Percentiles rank a stretch among this genome's conserved stretches.
Conservation (phyloP, 1,284 basidiomycete species). For the Ganoderma boninense region DNA sequence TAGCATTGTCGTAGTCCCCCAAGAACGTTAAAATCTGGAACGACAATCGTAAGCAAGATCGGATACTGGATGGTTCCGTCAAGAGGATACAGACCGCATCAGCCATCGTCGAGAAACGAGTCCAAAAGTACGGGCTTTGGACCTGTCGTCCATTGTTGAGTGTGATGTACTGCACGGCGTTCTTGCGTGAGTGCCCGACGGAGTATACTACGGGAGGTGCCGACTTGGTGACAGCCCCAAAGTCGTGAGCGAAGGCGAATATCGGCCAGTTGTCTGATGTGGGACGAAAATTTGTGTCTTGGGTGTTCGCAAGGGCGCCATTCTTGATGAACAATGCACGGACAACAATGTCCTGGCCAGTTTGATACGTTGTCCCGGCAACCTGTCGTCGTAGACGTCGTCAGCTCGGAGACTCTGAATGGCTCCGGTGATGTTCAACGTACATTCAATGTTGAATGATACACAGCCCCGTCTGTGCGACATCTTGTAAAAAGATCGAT, state of each 20-base stretch:
- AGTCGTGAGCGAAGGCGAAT: slow-evolving; percentile 65
- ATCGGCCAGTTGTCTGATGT: slow-evolving; percentile 66
- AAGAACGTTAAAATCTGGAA: slow-evolving; percentile 64
- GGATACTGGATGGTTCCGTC: background rate
- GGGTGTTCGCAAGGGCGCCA: slow-evolving; percentile 24
- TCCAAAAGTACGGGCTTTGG: slow-evolving; percentile 62
- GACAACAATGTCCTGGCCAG: slow-evolving; percentile 10
- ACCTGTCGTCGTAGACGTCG: slow-evolving; percentile 7
- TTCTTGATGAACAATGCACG: slow-evolving; percentile 25
- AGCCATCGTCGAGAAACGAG: slow-evolving; percentile 51
- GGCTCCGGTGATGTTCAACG: background rate
- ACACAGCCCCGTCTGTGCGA: slow-evolving; percentile 5
- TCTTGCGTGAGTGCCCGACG: slow-evolving; percentile 66
- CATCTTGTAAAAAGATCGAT: background rate
- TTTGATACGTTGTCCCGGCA: slow-evolving; percentile 26
- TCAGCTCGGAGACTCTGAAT: background rate
- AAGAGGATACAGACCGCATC: slow-evolving; percentile 48
- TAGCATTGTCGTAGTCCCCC: slow-evolving; percentile 55
- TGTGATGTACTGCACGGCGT: slow-evolving; percentile 61
- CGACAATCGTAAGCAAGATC: background rate
- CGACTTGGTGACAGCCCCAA: slow-evolving; percentile 51
- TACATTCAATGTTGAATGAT: slow-evolving; percentile 9
- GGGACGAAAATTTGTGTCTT: slow-evolving; percentile 16
- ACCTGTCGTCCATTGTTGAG: slow-evolving; percentile 52
- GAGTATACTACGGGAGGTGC: slow-evolving; percentile 57